These are phyloP conservation scores for Pythium brassicae DNA, from an alignment of 352 stramenopile species.

Conservation along the genomic window DNA sequence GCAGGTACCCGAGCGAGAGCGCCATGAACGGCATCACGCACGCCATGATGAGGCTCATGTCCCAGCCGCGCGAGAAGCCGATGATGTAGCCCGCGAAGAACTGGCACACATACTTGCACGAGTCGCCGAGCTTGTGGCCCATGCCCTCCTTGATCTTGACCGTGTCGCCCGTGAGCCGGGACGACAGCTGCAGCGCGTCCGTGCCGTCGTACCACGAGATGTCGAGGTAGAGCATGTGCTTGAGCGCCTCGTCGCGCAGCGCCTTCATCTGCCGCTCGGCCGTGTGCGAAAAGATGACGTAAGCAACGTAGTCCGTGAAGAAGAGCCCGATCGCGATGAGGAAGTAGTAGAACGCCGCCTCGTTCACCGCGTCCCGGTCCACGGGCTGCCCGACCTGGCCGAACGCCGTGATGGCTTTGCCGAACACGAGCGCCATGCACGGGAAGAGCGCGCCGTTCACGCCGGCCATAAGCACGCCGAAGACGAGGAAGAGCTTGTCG, in stretches of 20 bases:
- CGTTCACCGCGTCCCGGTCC: slow-evolving; percentile 25
- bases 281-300: slow-evolving; percentile 21
- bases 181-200: slow-evolving; percentile 40
- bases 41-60: slow-evolving; percentile 42
- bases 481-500: slow-evolving; percentile 25
- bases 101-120: slow-evolving; percentile 12
- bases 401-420: slow-evolving; percentile 36
- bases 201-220: slow-evolving; percentile 48
- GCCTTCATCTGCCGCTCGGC: slow-evolving; percentile 47
- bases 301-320: slow-evolving; percentile 26
- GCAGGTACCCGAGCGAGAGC: slow-evolving; percentile 26
- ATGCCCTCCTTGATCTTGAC: slow-evolving; percentile 59
- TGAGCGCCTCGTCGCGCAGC: slow-evolving; percentile 24
- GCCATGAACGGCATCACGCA: slow-evolving; percentile 40
- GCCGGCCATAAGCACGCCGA: slow-evolving; percentile 26
- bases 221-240: slow-evolving; percentile 48
- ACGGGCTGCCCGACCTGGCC: slow-evolving; percentile 9
- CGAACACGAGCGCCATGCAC: slow-evolving; percentile 51
- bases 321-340: slow-evolving; percentile 33
- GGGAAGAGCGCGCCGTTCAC: slow-evolving; percentile 42
- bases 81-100: slow-evolving; percentile 31
- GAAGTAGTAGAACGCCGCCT: slow-evolving; percentile 24
- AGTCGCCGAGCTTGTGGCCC: slow-evolving; percentile 46
- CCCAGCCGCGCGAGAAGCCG: slow-evolving; percentile 49
- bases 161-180: slow-evolving; percentile 37